These are phyloP conservation scores for Musa schizocarpa DNA, from an alignment of 176 grass and related monocot species.

Conservation along the genomic window DNA sequence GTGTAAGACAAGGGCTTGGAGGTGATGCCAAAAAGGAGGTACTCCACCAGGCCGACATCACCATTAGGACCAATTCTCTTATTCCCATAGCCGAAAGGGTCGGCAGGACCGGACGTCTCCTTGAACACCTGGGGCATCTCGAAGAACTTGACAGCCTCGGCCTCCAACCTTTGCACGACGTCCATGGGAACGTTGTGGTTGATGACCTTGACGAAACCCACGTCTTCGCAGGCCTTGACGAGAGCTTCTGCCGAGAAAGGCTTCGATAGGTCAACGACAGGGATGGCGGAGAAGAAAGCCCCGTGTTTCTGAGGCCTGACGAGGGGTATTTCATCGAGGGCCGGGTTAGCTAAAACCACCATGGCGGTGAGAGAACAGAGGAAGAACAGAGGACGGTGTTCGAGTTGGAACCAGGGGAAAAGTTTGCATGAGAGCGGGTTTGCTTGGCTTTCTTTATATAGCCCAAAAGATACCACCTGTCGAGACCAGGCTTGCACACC, in stretches of 20 bases:
- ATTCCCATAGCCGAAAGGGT: conserved; percentile 82
- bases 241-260: conserved; percentile 28
- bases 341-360: conserved; percentile 65
- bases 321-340: conserved; percentile 56
- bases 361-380: conserved; percentile 28
- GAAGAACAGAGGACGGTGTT: conserved; percentile 14
- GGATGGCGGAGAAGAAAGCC: conserved; percentile 45
- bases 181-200: conserved; percentile 53
- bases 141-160: conserved; percentile 70
- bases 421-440: background rate
- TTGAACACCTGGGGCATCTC: conserved; percentile 46
- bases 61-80: conserved; percentile 84
- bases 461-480: too few relatives aligned
- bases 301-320: conserved; percentile 38
- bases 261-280: conserved; percentile 44
- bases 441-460: background rate
- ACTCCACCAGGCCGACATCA: conserved; percentile 90
- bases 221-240: conserved; percentile 56
- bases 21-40: conserved; percentile 64
- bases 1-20: conserved; percentile 10
- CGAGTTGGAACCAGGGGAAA: background rate
- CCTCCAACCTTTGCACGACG: conserved; percentile 39
- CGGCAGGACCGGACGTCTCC: conserved; percentile 36
- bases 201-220: conserved; percentile 83
- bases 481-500: too few relatives aligned